These are phyloP conservation scores for Croton setiger DNA, from an alignment of 441 rosid species.

Conservation along the genomic window DNA sequence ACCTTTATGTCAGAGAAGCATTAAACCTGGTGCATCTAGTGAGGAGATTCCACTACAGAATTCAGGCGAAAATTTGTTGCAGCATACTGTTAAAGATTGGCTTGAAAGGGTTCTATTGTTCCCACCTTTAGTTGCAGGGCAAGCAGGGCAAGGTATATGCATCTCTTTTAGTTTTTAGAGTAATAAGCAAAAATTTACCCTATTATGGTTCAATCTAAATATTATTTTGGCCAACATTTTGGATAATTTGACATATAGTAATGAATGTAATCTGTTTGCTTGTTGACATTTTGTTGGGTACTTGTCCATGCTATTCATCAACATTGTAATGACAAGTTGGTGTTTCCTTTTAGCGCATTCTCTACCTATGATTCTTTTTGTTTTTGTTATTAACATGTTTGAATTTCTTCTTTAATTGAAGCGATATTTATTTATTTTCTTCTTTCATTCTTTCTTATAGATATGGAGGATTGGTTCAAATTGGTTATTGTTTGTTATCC, in stretches of 20 bases:
- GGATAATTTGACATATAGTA: neutral
- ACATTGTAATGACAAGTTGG: neutral
- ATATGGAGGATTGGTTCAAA: slow-evolving; percentile 86
- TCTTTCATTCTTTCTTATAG: slow-evolving; percentile 28
- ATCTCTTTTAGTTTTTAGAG: slow-evolving; percentile 10
- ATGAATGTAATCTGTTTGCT: neutral
- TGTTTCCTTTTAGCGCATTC: neutral
- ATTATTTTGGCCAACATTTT: neutral
- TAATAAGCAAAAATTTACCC: neutral
- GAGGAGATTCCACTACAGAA: slow-evolving; percentile 26
- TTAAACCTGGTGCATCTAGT: slow-evolving; percentile 28
- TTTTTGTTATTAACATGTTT: neutral
- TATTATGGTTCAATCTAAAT: neutral
- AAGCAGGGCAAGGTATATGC: slow-evolving; percentile 54
- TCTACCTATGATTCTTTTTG: neutral
- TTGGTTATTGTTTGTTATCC: slow-evolving; percentile 89
- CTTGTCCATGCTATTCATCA: slow-evolving; percentile 3
- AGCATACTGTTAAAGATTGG: slow-evolving; percentile 60
- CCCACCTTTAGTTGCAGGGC: slow-evolving; percentile 73
- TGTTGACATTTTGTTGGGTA: neutral
- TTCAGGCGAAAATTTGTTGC: slow-evolving; percentile 38
- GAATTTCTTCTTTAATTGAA: slow-evolving; percentile 16
- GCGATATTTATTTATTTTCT: slow-evolving; percentile 10
- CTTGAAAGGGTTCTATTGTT: slow-evolving; percentile 57
- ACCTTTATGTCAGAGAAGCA: slow-evolving; percentile 40